phyloP scores from a whole-genome alignment of 129 eudicot species.

The Escallonia herrerae region DNA sequence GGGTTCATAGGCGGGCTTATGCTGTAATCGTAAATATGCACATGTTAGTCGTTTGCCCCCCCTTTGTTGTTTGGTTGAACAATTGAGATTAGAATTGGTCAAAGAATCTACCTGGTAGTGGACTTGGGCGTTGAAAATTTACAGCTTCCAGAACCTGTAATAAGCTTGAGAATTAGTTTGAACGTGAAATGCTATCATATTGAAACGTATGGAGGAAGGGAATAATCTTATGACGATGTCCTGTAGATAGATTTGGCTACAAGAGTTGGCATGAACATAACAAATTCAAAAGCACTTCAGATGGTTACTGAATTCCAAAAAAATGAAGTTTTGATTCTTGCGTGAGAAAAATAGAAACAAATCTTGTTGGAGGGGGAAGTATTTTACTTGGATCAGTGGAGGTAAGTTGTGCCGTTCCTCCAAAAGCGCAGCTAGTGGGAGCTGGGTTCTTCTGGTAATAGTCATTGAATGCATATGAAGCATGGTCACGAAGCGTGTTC shows the following conservation, averaged over 20 bases:
- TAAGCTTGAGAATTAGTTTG: neutral
- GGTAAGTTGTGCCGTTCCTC: constrained; percentile 85
- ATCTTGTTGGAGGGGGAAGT: neutral
- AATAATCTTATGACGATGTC: no score
- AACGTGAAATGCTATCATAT: neutral
- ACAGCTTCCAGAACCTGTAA: constrained; percentile 72
- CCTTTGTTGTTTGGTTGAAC: neutral
- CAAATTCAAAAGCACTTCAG: no score
- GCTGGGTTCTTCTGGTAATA: constrained; percentile 89
- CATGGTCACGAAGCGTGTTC: constrained; percentile 73
- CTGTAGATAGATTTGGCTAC: no score
- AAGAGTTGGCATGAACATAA: no score
- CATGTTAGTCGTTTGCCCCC: constrained; percentile 7
- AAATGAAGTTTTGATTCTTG: no score
- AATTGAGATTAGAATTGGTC: neutral
- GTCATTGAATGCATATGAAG: constrained; percentile 86
- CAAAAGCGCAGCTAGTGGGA: constrained; percentile 86
- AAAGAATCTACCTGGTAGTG: constrained; percentile 35
- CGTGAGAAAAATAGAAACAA: neutral
- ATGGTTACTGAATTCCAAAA: no score
- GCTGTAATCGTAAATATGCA: constrained; percentile 42
- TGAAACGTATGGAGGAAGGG: neutral
- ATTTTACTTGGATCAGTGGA: constrained; percentile 86
- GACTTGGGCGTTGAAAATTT: constrained; percentile 40
- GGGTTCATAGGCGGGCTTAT: constrained; percentile 57